Percentiles rank a stretch among this genome's conserved stretches.
phyloP scores from a whole-genome alignment of 2,329 filamentous ascomycete genomes.

The Botrytis fabae region DNA sequence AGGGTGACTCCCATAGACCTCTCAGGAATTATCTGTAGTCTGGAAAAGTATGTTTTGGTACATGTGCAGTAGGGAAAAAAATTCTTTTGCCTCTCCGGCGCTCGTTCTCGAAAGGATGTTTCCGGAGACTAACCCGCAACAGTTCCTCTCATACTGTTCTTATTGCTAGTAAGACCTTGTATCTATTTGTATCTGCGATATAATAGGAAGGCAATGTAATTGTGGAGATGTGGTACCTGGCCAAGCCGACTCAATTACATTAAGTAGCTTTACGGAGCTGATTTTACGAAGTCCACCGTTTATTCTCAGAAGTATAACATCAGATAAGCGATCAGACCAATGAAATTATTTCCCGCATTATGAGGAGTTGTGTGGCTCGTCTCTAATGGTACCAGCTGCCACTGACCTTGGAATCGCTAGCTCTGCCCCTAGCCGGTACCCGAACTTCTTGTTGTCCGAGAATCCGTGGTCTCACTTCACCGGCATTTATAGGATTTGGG shows the following conservation, averaged over 20 bases:
- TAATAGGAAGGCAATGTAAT: neutral
- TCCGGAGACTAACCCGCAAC: neutral
- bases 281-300: neutral
- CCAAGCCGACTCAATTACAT: neutral
- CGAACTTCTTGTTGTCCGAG: neutral
- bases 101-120: neutral
- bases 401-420: neutral
- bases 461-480: neutral
- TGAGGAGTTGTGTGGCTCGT: neutral
- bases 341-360: neutral
- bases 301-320: neutral
- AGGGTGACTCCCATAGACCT: neutral
- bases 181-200: neutral
- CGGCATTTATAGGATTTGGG: neutral
- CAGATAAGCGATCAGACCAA: neutral
- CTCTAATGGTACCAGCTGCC: neutral
- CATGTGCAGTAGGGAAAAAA: neutral
- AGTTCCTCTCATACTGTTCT: neutral
- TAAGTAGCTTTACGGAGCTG: neutral
- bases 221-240: neutral
- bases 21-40: neutral
- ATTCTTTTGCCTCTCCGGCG: neutral
- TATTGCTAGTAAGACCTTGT: neutral
- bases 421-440: neutral
- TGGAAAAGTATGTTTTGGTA: neutral